Percentiles rank a stretch among this genome's conserved stretches.
phyloP scores from a whole-genome alignment of 129 eudicot species.

The Saposhnikovia divaricata region DNA sequence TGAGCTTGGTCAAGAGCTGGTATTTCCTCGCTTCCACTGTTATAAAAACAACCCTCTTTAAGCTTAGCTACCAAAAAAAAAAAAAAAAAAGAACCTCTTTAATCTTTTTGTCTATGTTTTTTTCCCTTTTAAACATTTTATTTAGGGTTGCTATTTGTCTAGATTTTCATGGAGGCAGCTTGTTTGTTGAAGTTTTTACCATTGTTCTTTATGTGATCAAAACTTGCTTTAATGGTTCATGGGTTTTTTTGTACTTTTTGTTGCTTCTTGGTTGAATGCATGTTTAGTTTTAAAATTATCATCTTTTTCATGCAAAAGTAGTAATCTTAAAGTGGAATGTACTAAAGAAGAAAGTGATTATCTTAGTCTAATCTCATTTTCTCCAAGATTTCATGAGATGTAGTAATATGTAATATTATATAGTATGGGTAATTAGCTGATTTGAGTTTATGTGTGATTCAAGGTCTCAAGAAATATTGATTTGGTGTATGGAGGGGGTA shows the following conservation, averaged over 20 bases:
- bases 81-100: neutral
- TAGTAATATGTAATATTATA: neutral
- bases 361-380: neutral
- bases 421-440: constrained; percentile 5
- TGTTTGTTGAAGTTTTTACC: neutral
- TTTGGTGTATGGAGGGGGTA: constrained; percentile 98
- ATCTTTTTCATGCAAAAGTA: neutral
- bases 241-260: neutral
- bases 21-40: constrained; percentile 13
- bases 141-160: neutral
- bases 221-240: constrained; percentile 3
- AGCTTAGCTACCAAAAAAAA: too few species aligned
- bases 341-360: neutral
- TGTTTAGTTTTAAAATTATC: neutral
- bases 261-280: neutral
- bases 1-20: constrained; percentile 91
- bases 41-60: neutral
- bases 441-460: constrained; percentile 13
- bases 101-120: neutral
- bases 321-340: neutral
- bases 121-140: neutral
- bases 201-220: constrained; percentile 7
- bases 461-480: constrained; percentile 97
- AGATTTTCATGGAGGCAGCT: neutral
- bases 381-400: neutral